Base-by-base conservation (phyloP, 805 yeast species). In the Candida ipomoeae region DNA sequence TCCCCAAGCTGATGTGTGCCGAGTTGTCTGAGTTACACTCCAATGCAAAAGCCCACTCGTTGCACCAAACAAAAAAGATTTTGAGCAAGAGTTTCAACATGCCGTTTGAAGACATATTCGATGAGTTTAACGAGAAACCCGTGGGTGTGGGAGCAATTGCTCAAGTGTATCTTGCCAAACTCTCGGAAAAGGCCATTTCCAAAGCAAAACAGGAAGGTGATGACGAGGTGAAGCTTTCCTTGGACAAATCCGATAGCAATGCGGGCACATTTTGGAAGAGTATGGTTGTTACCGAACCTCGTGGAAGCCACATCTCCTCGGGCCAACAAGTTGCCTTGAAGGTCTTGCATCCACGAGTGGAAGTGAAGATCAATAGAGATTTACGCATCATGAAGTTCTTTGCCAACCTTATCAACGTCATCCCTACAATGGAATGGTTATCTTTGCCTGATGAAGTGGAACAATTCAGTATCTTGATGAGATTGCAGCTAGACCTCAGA, bases 141-240 rank as follows among this genome's bases (percentile, higher is more conserved):
- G 70, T 91, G 6, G 99, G 99, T 1, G 92, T 92, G n/a, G 99
- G 99, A 13, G 97, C 99, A 1, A 94, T 94, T 71, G 99, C 97
- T 1, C 99, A 94, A 67, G 99, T 94, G 2, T 88, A 92, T 67
- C 67, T 80, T 36, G 97, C 87, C 1, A 83, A 81, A 55, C 67
- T 89, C 21, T 78, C 83, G 14, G 62, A 68, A 15, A 68, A 69
- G 38, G 77, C 78, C 11, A 65, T 80, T 20, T 60, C 66, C 7
- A 65, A 66, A 51, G 72, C 70, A 17, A 64, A 60, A 32, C 66
- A 60, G 2, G 65, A 60, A 38, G 69, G 66, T 21, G 64, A 62
- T 2, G 31, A 38, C 6, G 48, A 53, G 18, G 51, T 54, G 13
- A 55, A 54, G 33, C 50, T 58, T 20, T 48, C 58, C 23, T 48